A percentile compares a stretch with the other conserved stretches of the same genome.
Evolutionary conservation across 805 yeast genomes (phyloP).

Genomic region (Martiniozyma abietophila): DNA sequence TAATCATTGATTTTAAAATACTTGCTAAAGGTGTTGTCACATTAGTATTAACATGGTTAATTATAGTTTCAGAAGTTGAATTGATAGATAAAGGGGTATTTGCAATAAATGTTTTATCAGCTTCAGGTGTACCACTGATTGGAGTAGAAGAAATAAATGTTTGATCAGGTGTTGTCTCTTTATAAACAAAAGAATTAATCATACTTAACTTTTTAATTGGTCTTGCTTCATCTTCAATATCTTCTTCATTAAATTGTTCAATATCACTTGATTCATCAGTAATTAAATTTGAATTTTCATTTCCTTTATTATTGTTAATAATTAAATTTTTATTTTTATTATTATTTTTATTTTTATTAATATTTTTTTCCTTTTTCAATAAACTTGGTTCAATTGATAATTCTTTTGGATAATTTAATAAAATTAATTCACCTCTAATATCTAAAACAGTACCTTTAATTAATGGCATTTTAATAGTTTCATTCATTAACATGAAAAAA

Average conservation of each 20-base stretch:
- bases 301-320: background rate
- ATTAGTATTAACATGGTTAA: too few species aligned
- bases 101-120: conserved; percentile 4
- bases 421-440: conserved; percentile 51
- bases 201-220: conserved; percentile 9
- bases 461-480: conserved; percentile 56
- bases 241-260: conserved; percentile 1
- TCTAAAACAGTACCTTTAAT: conserved; percentile 56
- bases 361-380: conserved; percentile 1
- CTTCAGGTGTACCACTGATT: conserved; percentile 3
- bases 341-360: background rate
- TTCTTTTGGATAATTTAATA: conserved; percentile 13
- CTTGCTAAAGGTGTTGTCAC: too few species aligned
- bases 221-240: conserved; percentile 5
- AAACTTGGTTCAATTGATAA: background rate
- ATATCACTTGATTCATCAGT: conserved; percentile 5
- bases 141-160: conserved; percentile 7
- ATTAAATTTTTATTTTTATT: conserved; percentile 1
- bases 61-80: too few species aligned
- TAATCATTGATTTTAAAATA: too few species aligned
- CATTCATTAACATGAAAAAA: conserved; percentile 50
- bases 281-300: conserved; percentile 4
- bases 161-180: conserved; percentile 6
- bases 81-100: too few species aligned
- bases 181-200: conserved; percentile 12